Evolutionary conservation across 352 stramenopile genomes (phyloP).

Genomic region (Halophytophthora batemanensis): DNA sequence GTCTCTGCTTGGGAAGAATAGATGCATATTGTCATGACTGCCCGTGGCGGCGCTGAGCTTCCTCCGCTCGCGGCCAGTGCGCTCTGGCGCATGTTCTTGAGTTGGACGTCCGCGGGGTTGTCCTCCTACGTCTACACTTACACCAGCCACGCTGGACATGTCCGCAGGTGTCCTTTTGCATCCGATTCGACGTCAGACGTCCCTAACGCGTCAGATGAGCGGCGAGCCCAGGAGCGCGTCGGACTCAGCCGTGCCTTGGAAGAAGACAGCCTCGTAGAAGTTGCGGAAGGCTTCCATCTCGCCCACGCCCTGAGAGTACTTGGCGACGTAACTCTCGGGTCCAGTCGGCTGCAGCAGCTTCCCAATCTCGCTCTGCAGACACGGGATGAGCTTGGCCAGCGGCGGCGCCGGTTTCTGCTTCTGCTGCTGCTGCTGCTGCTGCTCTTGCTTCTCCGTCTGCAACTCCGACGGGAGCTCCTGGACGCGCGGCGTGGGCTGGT

Average conservation of each 20-base stretch:
- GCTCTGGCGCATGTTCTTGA: too few relatives aligned
- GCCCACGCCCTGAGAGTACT: constrained; percentile 75
- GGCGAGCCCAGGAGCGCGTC: too few relatives aligned
- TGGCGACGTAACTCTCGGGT: constrained; percentile 53
- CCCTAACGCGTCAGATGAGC: too few relatives aligned
- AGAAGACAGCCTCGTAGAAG: constrained; percentile 85
- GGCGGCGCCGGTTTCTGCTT: constrained; percentile 49
- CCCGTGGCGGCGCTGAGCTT: too few relatives aligned
- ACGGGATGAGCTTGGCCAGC: constrained; percentile 79
- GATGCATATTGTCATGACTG: too few relatives aligned
- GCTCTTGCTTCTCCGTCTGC: neutral
- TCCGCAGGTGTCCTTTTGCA: too few relatives aligned
- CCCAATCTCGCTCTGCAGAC: constrained; percentile 64
- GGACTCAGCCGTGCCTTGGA: constrained; percentile 19
- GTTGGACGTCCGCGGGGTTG: too few relatives aligned
- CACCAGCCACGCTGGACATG: too few relatives aligned
- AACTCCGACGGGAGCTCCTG: constrained; percentile 26
- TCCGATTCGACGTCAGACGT: too few relatives aligned
- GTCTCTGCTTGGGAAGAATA: too few relatives aligned
- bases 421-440: constrained; percentile 6
- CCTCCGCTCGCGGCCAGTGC: too few relatives aligned
- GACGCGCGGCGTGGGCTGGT: constrained; percentile 11
- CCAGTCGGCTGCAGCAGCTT: constrained; percentile 59
- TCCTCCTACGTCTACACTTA: too few relatives aligned
- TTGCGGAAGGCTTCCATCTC: constrained; percentile 81